Evolutionary conservation across 495 filamentous ascomycete genomes (phyloP).

Genomic region (Mytilinidion resinicola): DNA sequence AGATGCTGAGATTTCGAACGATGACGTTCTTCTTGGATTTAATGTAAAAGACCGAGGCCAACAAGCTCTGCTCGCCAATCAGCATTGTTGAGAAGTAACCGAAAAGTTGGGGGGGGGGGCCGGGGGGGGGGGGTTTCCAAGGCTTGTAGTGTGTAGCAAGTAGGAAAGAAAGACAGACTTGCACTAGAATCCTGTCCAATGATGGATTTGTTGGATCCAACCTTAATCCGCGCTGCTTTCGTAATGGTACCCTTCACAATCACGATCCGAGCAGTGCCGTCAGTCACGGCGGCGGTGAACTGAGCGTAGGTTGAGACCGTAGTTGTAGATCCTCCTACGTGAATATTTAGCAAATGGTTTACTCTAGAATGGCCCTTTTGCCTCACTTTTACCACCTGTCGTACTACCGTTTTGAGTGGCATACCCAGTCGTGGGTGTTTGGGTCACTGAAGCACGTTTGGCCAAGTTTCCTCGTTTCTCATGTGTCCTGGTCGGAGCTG

Average conservation of each 20-base stretch:
- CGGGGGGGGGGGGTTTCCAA: no score
- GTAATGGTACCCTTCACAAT: constrained; percentile 19
- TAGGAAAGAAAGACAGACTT: constrained; percentile 1
- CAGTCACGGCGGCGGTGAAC: constrained; percentile 20
- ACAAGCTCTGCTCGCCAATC: constrained; percentile 31
- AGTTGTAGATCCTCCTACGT: constrained; percentile 47
- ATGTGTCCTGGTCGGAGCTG: no score
- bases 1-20: constrained; percentile 55
- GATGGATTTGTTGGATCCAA: constrained; percentile 27
- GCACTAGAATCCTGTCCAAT: constrained; percentile 23
- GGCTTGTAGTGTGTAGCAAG: background rate
- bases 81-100: background rate
- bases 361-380: no score
- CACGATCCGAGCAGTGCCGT: constrained; percentile 17
- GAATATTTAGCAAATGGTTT: no score
- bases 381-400: no score
- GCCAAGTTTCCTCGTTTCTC: no score
- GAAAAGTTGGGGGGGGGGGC: no score
- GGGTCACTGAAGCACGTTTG: no score
- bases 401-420: no score
- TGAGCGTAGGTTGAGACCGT: constrained; percentile 52
- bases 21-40: constrained; percentile 53
- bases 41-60: constrained; percentile 44
- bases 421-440: no score
- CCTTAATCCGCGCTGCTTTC: constrained; percentile 9